These are phyloP conservation scores for Dictyostelium brefeldianum DNA, from an alignment of 78 protist genomes.

Conservation along the genomic window DNA sequence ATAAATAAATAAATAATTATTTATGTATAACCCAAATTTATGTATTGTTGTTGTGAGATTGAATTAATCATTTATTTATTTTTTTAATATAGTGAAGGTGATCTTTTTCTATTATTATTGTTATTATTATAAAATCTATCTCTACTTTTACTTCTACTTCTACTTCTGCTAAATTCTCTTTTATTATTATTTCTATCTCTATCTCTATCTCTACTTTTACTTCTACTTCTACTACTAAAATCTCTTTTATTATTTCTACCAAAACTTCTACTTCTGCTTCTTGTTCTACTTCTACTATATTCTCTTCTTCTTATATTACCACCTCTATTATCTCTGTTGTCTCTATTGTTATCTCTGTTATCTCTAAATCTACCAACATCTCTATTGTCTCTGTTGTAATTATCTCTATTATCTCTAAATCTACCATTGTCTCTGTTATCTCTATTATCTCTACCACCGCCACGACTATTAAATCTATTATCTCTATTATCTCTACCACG, in stretches of 20 bases:
- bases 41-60: no score
- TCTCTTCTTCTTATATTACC: neutral
- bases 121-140: neutral
- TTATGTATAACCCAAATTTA: neutral
- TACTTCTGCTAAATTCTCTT: no score
- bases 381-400: neutral
- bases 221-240: neutral
- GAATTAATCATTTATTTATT: no score
- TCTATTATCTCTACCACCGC: neutral
- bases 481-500: neutral
- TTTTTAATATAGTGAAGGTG: neutral
- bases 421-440: neutral
- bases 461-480: neutral
- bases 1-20: no score
- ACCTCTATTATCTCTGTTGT: neutral
- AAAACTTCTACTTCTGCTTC: constrained; percentile 1
- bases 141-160: neutral
- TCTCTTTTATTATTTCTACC: neutral
- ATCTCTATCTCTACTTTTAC: neutral
- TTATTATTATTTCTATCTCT: neutral
- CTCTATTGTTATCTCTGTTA: neutral
- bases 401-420: neutral
- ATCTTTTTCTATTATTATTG: neutral
- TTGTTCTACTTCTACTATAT: neutral
- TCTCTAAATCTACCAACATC: neutral